Conservation (phyloP, 139 green algal genomes). For the Diplosphaera chodatii region DNA sequence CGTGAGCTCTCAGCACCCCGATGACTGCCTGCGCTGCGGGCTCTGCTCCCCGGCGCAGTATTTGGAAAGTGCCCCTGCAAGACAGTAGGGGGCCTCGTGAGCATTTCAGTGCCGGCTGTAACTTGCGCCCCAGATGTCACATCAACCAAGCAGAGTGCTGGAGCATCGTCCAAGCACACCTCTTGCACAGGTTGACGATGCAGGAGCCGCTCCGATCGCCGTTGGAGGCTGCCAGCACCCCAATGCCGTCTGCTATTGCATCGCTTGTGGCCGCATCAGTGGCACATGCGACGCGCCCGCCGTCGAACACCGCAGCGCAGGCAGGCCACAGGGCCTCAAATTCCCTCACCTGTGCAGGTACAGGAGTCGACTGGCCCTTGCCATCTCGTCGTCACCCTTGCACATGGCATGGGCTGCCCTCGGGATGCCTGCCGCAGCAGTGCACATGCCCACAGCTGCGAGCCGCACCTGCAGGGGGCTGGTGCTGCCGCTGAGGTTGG, state of each 20-base stretch:
- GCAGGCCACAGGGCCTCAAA: slow-evolving; percentile 57
- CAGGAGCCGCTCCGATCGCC: slow-evolving; percentile 46
- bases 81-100: too few species aligned
- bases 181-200: slow-evolving; percentile 66
- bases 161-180: too few species aligned
- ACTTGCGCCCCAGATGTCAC: too few species aligned
- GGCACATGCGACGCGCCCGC: slow-evolving; percentile 18
- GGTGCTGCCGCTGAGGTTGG: slow-evolving; percentile 50
- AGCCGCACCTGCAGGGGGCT: slow-evolving; percentile 24
- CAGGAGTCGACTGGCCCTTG: too few species aligned
- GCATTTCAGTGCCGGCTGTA: too few species aligned
- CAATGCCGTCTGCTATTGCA: too few species aligned
- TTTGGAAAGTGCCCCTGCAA: slow-evolving; percentile 30
- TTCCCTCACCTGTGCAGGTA: slow-evolving; percentile 28
- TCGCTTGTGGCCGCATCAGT: too few species aligned
- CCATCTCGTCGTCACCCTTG: too few species aligned
- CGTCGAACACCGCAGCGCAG: slow-evolving; percentile 62
- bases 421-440: too few species aligned
- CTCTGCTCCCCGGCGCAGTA: slow-evolving; percentile 34
- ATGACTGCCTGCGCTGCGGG: slow-evolving; percentile 7
- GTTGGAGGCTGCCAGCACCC: not conserved
- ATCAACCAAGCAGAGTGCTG: too few species aligned
- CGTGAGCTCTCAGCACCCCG: slow-evolving; percentile 14
- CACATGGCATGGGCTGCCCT: too few species aligned
- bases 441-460: too few species aligned